Percentiles rank a stretch among this genome's conserved stretches.
Conservation (phyloP, 169 alveolate species). For the Cryptosporidium xiaoi region DNA sequence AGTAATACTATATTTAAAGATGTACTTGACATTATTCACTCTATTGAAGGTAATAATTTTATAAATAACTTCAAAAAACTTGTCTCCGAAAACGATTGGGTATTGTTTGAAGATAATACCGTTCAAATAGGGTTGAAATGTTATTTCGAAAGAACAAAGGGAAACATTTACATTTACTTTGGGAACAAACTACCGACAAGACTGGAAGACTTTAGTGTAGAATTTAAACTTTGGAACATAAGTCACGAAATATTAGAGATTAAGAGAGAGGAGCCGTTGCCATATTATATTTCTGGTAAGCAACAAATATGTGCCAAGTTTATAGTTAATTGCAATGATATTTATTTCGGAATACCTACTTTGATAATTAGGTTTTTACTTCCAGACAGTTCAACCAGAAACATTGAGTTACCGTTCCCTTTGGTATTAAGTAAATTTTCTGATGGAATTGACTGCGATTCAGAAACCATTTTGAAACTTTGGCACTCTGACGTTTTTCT, state of each 20-base stretch:
- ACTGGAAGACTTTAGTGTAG: constrained; percentile 24
- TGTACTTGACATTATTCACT: not conserved
- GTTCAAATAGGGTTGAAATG: constrained; percentile 44
- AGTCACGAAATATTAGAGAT: not conserved
- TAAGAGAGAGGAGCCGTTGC: not conserved
- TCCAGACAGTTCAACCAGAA: constrained; percentile 20
- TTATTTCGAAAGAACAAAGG: constrained; percentile 6
- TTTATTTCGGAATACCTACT: constrained; percentile 44
- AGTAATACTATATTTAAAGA: not conserved
- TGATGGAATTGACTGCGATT: not conserved
- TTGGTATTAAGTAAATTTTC: constrained; percentile 42
- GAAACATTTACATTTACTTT: constrained; percentile 11
- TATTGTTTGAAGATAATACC: constrained; percentile 49
- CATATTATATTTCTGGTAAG: constrained; percentile 27
- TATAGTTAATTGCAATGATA: constrained; percentile 20
- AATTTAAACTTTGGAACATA: not conserved
- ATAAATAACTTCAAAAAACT: constrained; percentile 23
- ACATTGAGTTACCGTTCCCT: constrained; percentile 33
- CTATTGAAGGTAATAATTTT: not conserved
- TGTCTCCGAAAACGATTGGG: constrained; percentile 43
- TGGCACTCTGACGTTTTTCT: constrained; percentile 63
- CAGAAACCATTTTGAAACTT: not conserved
- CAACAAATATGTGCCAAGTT: constrained; percentile 44
- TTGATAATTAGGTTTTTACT: constrained; percentile 14
- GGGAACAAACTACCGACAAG: constrained; percentile 57